Percentiles rank a stretch among this genome's conserved stretches.
These are phyloP conservation scores for Nannochloropsis gaditana DNA, from an alignment of 108 stramenopile genomes.

Conservation along the genomic window DNA sequence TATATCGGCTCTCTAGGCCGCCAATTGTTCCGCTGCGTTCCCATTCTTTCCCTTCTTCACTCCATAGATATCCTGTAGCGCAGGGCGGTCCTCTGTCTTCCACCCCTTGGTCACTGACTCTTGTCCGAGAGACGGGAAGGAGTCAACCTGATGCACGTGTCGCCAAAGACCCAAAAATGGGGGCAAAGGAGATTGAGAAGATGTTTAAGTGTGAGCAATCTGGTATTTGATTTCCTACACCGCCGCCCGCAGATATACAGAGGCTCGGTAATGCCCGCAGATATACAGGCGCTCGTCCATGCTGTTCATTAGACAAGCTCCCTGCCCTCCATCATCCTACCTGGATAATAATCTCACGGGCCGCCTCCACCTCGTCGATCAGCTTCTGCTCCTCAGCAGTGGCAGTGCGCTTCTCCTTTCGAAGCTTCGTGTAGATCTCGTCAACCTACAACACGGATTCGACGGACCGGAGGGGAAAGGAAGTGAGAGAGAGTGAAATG, in stretches of 20 bases:
- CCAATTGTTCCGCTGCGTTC: neutral
- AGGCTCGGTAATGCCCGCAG: neutral
- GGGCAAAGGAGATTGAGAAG: neutral
- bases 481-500: neutral
- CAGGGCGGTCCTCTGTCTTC: constrained; percentile 48
- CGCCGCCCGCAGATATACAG: neutral
- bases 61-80: constrained; percentile 47
- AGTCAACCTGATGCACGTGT: constrained; percentile 34
- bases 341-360: constrained; percentile 90
- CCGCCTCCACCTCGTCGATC: constrained; percentile 85
- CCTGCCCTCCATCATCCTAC: constrained; percentile 49
- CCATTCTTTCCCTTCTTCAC: constrained; percentile 28
- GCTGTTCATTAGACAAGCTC: neutral
- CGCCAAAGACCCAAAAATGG: neutral
- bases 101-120: constrained; percentile 30
- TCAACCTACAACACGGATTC: constrained; percentile 68
- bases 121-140: constrained; percentile 49
- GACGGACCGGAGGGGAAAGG: constrained; percentile 5
- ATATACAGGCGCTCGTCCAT: too few relatives aligned
- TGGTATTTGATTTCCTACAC: neutral
- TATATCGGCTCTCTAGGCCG: neutral
- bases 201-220: neutral
- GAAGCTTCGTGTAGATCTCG: constrained; percentile 69
- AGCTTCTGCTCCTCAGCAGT: constrained; percentile 77
- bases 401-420: constrained; percentile 82